Conservation (phyloP, 805 yeast species). For the Candida qinlingensis region DNA sequence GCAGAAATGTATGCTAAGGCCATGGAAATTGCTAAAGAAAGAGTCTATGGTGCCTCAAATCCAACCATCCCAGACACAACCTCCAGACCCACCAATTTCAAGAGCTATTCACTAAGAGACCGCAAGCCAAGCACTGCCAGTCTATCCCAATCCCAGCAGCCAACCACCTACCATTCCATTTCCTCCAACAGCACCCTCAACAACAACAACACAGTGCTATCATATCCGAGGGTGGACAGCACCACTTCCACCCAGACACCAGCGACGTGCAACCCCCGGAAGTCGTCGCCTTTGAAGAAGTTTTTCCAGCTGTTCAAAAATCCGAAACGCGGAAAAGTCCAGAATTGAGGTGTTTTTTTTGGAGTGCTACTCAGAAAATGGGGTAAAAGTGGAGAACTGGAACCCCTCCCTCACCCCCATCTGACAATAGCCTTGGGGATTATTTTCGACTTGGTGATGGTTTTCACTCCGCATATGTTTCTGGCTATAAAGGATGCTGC, state of each 20-base stretch:
- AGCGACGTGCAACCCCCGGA: not conserved
- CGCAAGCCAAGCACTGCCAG: not conserved
- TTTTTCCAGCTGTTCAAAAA: slow-evolving; percentile 6
- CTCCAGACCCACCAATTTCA: slow-evolving; percentile 6
- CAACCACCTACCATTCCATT: not conserved
- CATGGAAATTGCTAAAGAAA: slow-evolving; percentile 7
- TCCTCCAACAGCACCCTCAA: not conserved
- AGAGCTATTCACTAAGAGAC: slow-evolving; percentile 16
- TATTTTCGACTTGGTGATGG: no score
- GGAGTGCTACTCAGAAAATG: not conserved
- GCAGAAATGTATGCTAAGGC: slow-evolving; percentile 29
- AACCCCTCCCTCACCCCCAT: slow-evolving; percentile 2
- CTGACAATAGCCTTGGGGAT: not conserved
- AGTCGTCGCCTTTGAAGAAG: slow-evolving; percentile 2
- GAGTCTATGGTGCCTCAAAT: slow-evolving; percentile 6
- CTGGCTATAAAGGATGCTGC: no score
- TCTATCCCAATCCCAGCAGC: not conserved
- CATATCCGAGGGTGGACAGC: no score
- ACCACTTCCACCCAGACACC: not conserved
- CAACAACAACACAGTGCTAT: not conserved
- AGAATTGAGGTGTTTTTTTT: not conserved
- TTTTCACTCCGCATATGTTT: no score
- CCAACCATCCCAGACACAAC: not conserved
- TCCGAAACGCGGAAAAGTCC: not conserved
- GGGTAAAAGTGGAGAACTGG: slow-evolving; percentile 3